phyloP scores from a whole-genome alignment of 768 basidiomycete genomes.

The Wakefieldia striispora region DNA sequence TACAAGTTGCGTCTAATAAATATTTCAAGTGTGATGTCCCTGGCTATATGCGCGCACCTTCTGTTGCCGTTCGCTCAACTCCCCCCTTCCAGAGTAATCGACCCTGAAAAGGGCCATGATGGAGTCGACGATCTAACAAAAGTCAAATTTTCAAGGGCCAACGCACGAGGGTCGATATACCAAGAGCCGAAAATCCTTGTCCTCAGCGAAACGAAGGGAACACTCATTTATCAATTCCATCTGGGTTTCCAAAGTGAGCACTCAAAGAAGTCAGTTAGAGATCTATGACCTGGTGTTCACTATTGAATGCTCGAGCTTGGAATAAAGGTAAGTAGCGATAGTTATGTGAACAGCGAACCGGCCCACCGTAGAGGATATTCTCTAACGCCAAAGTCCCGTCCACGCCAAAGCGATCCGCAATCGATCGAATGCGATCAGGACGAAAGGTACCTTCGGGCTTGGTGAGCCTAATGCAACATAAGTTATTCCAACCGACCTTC shows the following conservation, averaged over 20 bases:
- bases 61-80: conserved; percentile 91
- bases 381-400: conserved; percentile 83
- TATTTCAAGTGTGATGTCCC: background rate
- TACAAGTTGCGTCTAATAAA: conserved; percentile 1
- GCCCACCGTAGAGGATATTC: conserved; percentile 83
- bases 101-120: conserved; percentile 97
- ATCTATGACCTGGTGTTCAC: conserved; percentile 78
- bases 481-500: conserved; percentile 48
- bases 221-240: conserved; percentile 93
- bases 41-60: conserved; percentile 46
- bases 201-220: conserved; percentile 84
- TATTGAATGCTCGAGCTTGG: conserved; percentile 84
- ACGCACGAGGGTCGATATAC: conserved; percentile 33
- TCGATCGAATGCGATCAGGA: conserved; percentile 86
- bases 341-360: background rate
- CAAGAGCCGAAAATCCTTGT: conserved; percentile 76
- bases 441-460: conserved; percentile 78
- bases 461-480: conserved; percentile 20
- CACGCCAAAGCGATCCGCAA: conserved; percentile 94
- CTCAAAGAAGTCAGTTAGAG: background rate
- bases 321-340: conserved; percentile 5
- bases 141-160: conserved; percentile 8
- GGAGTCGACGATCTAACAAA: conserved; percentile 80
- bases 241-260: conserved; percentile 34
- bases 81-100: conserved; percentile 91